A percentile compares a stretch with the other conserved stretches of the same genome.
phyloP scores from a whole-genome alignment of 345 rosid genomes.

The Rhodamnia rubescens region DNA sequence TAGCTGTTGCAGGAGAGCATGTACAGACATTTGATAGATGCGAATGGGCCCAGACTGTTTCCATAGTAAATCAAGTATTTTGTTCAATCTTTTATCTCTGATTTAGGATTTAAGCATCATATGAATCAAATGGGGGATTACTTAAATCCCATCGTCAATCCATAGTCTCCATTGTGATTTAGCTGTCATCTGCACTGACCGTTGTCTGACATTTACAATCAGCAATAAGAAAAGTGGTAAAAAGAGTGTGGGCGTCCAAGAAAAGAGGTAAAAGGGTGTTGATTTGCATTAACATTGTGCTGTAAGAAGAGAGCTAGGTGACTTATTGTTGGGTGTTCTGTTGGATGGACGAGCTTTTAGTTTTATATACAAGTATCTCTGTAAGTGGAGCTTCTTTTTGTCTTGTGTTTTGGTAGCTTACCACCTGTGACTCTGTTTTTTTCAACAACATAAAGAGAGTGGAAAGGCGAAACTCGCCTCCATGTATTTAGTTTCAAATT shows the following conservation, averaged over 20 bases:
- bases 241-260: too few relatives aligned
- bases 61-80: slow-evolving; percentile 79
- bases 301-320: too few relatives aligned
- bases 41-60: slow-evolving; percentile 78
- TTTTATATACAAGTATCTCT: not conserved
- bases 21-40: slow-evolving; percentile 74
- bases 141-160: not conserved
- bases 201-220: not conserved
- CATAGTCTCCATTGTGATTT: not conserved
- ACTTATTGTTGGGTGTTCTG: not conserved
- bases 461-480: too few relatives aligned
- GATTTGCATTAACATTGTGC: too few relatives aligned
- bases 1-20: slow-evolving; percentile 77
- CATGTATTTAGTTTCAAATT: too few relatives aligned
- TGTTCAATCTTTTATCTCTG: not conserved
- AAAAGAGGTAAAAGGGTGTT: too few relatives aligned
- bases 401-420: too few relatives aligned
- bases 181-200: not conserved
- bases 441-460: too few relatives aligned
- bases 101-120: not conserved
- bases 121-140: not conserved
- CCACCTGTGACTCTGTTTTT: too few relatives aligned
- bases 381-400: not conserved
- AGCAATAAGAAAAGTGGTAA: not conserved
- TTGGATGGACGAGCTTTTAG: not conserved